A percentile compares a stretch with the other conserved stretches of the same genome.
Conservation (phyloP, 2,329 filamentous ascomycete species). For the Trichoderma hamatum region DNA sequence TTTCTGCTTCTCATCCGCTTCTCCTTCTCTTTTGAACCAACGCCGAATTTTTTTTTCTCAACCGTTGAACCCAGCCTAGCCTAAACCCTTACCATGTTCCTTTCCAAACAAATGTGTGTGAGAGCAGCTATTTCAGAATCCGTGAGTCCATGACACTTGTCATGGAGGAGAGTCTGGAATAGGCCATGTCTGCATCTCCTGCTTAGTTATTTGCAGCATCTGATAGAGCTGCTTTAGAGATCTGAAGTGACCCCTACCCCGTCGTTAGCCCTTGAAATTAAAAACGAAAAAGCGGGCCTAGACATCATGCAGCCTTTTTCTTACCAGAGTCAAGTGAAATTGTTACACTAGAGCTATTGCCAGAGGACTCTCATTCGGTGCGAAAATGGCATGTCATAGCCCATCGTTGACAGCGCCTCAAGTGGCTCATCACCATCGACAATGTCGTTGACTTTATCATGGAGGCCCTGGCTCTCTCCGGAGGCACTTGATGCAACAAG, state of each 20-base stretch:
- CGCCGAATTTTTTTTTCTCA: constrained; percentile 6
- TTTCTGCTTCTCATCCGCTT: not conserved
- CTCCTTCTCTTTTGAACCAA: constrained; percentile 25
- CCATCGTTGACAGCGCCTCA: constrained; percentile 36
- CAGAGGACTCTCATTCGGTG: constrained; percentile 30
- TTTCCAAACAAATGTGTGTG: constrained; percentile 14
- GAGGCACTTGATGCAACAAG: constrained; percentile 44
- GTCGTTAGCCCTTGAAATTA: constrained; percentile 23
- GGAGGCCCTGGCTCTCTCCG: constrained; percentile 45
- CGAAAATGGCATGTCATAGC: constrained; percentile 34
- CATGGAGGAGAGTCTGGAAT: not conserved
- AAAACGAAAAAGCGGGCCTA: constrained; percentile 16
- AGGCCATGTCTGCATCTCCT: constrained; percentile 3
- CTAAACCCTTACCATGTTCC: not conserved
- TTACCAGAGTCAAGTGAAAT: constrained; percentile 1
- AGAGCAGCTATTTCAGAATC: not conserved
- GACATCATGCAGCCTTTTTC: not conserved
- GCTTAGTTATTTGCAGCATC: constrained; percentile 19
- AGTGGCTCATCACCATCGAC: constrained; percentile 30
- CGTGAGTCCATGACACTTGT: not conserved
- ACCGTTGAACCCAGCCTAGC: constrained; percentile 14
- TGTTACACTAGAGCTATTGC: constrained; percentile 7
- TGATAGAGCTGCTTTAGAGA: constrained; percentile 6
- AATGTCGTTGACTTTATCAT: constrained; percentile 35
- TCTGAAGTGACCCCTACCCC: constrained; percentile 10